A percentile compares a stretch with the other conserved stretches of the same genome.
These are phyloP conservation scores for Monascus ruber DNA, from an alignment of 2,329 filamentous ascomycete genomes.

Conservation along the genomic window DNA sequence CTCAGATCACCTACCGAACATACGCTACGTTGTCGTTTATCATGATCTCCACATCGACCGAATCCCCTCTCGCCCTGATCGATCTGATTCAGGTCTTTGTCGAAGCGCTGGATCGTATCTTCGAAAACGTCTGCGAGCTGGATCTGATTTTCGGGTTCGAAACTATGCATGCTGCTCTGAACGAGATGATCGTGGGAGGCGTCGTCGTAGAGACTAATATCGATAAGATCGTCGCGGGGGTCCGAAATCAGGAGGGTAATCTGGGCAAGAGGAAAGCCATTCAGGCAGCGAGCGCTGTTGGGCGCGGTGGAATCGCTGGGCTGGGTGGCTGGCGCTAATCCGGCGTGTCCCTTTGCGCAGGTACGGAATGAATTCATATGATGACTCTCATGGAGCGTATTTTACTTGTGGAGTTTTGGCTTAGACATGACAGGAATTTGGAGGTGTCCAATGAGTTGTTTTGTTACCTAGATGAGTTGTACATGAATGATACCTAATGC, in stretches of 20 bases:
- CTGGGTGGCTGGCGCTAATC: slow-evolving; percentile 28
- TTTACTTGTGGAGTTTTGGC: background rate
- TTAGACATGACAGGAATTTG: background rate
- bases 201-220: slow-evolving; percentile 88
- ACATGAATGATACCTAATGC: too few relatives aligned
- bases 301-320: slow-evolving; percentile 26
- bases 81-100: slow-evolving; percentile 98
- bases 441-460: too few relatives aligned
- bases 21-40: slow-evolving; percentile 99
- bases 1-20: slow-evolving; percentile 93
- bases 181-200: slow-evolving; percentile 91
- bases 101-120: slow-evolving; percentile 84
- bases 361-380: background rate
- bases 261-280: slow-evolving; percentile 33
- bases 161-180: slow-evolving; percentile 79
- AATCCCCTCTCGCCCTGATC: slow-evolving; percentile 87
- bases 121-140: slow-evolving; percentile 97
- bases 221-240: slow-evolving; percentile 77
- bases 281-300: slow-evolving; percentile 30
- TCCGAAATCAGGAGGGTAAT: slow-evolving; percentile 44
- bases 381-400: background rate
- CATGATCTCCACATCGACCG: slow-evolving; percentile 89
- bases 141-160: slow-evolving; percentile 99
- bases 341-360: too few relatives aligned
- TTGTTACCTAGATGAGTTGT: too few relatives aligned